Evolutionary conservation across 176 grass and related monocot species (phyloP).

Genomic region (Eremochloa ophiuroides): DNA sequence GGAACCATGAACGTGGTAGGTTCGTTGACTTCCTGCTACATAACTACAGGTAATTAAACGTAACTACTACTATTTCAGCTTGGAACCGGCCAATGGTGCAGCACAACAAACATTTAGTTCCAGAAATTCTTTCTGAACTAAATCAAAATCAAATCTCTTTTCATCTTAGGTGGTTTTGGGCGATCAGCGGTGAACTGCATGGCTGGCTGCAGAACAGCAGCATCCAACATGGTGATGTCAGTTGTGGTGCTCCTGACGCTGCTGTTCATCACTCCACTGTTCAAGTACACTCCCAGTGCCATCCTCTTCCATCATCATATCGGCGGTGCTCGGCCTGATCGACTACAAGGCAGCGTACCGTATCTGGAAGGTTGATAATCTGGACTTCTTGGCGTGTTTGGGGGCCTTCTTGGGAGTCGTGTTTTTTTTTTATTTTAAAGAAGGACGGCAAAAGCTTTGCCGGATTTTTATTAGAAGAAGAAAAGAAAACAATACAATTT

Average conservation of each 20-base stretch:
- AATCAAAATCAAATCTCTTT: background rate
- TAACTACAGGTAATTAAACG: constrained; percentile 80
- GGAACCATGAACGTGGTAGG: constrained; percentile 88
- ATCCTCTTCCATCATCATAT: constrained; percentile 88
- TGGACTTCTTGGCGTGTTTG: constrained; percentile 70
- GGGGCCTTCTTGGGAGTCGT: constrained; percentile 88
- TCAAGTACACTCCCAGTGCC: constrained; percentile 89
- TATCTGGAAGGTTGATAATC: constrained; percentile 90
- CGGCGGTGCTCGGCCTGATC: constrained; percentile 56
- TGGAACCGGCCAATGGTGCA: background rate
- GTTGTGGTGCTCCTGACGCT: constrained; percentile 74
- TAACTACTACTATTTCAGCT: background rate
- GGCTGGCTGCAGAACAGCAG: constrained; percentile 71
- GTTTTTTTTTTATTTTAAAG: no score
- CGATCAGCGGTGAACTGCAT: constrained; percentile 83
- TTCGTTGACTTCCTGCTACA: constrained; percentile 85
- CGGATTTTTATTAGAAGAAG: no score
- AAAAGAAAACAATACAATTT: no score
- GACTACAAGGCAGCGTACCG: constrained; percentile 61
- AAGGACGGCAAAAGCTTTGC: no score
- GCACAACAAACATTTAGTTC: background rate
- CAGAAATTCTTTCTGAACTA: constrained; percentile 10
- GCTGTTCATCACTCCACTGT: constrained; percentile 68
- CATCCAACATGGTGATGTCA: constrained; percentile 86
- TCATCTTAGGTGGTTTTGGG: constrained; percentile 64